Base-by-base conservation (phyloP, 2,329 filamentous ascomycete genomes). In the Penicillium freii region DNA sequence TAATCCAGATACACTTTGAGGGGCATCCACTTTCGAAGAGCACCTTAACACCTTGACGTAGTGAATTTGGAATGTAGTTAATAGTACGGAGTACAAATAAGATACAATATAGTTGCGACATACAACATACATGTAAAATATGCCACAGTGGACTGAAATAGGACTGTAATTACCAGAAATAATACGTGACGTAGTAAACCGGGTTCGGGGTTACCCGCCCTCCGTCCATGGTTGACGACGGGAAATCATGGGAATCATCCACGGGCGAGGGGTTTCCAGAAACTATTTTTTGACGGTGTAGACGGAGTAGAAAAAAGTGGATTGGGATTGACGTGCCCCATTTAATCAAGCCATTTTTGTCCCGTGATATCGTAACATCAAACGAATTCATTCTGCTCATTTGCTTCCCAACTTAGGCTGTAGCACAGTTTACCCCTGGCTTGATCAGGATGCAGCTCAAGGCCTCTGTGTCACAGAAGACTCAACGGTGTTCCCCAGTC, bases 401-500 rank as follows among this genome's bases (percentile, higher is more conserved):
- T 25, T 19, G 25, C 31, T 42, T 56, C 47, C 53, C n/a, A 23
- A 31, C 42, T 27, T 43, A 45, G 53, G 46, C 38, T 43, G 33
- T 51, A 31, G 38, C 39, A 44, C 54, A 34, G 34, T 46, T 53
- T 56, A 56, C 54, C 54, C 54, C 54, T 55, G 39, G 46, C 53
- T 56, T 46, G 43, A 53, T 47, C 42, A 56, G 54, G 53, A 56
- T 56, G 49, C 54, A 56, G 54, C 40, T 53, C 54, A 53, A 43
- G 21, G 7, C 17, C 19, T 50, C 38, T 34, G 49, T 56, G 27
- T 29, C 36, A 56, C 54, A 44, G 53, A 51, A 56, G 19, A 45
- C 21, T 46, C 17, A 43, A 43, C 39, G 23, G 23, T 39, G 33
- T 34, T 51, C 21, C 36, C 36, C 33, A 40, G 39, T 39, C 51